These are phyloP conservation scores for Apiospora rasikravindrae DNA, from an alignment of 2,329 filamentous ascomycete species.

Conservation along the genomic window DNA sequence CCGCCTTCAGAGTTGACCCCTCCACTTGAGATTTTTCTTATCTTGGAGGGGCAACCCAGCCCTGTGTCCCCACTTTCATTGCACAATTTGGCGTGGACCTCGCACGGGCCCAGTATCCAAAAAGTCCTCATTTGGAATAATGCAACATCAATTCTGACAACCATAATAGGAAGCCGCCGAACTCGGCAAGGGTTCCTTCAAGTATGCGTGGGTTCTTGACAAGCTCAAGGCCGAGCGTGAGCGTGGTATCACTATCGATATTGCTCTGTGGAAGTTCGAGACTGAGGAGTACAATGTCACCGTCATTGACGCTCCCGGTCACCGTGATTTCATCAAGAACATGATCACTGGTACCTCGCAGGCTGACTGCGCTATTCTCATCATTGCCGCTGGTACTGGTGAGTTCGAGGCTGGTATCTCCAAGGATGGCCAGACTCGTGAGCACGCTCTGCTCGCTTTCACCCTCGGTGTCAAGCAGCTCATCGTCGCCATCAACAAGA, in stretches of 20 bases:
- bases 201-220: slow-evolving; percentile 99
- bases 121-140: background rate
- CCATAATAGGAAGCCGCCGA: slow-evolving; percentile 87
- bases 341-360: slow-evolving; percentile 99
- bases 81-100: background rate
- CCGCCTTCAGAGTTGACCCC: slow-evolving; percentile 32
- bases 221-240: slow-evolving; percentile 99
- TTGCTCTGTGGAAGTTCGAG: slow-evolving; percentile 99
- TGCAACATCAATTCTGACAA: slow-evolving; percentile 30
- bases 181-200: slow-evolving; percentile 99
- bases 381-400: slow-evolving; percentile 99
- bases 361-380: slow-evolving; percentile 99
- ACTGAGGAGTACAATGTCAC: slow-evolving; percentile 97
- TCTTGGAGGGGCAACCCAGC: background rate
- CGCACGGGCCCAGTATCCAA: background rate
- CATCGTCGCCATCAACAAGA: slow-evolving; percentile 99
- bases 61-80: slow-evolving; percentile 4
- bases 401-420: slow-evolving; percentile 99
- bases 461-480: slow-evolving; percentile 99
- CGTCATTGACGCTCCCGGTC: slow-evolving; percentile 98
- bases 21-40: background rate
- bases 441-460: slow-evolving; percentile 99
- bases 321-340: slow-evolving; percentile 99
- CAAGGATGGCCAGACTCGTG: slow-evolving; percentile 99
- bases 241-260: slow-evolving; percentile 99